Evolutionary conservation across 1,139 yeast genomes (phyloP), one percentile per base, ranked within the genome.

Genomic region (Groenewaldozyma auringiensis): DNA sequence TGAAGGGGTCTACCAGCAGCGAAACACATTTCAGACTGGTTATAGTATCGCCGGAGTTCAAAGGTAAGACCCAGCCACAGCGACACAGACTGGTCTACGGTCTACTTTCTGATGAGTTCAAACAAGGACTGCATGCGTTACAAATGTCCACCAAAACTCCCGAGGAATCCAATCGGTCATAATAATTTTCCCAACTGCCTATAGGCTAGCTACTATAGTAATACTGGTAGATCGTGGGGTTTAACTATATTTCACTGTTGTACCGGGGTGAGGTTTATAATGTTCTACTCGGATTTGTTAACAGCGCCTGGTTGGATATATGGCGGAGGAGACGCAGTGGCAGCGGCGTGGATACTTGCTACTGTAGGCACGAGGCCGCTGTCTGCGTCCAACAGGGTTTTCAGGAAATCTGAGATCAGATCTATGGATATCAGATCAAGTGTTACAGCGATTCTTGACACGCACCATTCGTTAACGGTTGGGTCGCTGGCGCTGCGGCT

Each of bases 101-200:
- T 43, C 63, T 85, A 44, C 68, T 92, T 41, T 78, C 78, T 51
- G 87, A 85, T 34, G 96, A 88, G 61, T 68, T 89, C 60, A 71
- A 74, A 46, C 70, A 69, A 44, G 92, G 95, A 1, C 79, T 92
- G 20, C 98, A 92, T 67, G 96, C 97, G 0, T 69, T 92, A 50
- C 96, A 87, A 62, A 73, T 92, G 66, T 79, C 81, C 60, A 83
- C 95, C 0, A 84, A 84, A 64, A 88, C 97, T 1, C 75, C 77
- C 0, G 71, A 68, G 35, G 95, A 87, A 59, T 54, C 67, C 53
- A 56, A 43, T n/a, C n/a, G n/a, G n/a, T n/a, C n/a, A n/a, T n/a
- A 14, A 45, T 48, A 42, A 25, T 47, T 29, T 33, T n/a, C n/a
- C n/a, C n/a, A n/a, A n/a, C 21, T 38, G 29, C 29, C 29, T 25